Evolutionary conservation across 2,329 filamentous ascomycete genomes (phyloP), one percentile per base, ranked within the genome.

Genomic region (Neopestalotiopsis sp.): DNA sequence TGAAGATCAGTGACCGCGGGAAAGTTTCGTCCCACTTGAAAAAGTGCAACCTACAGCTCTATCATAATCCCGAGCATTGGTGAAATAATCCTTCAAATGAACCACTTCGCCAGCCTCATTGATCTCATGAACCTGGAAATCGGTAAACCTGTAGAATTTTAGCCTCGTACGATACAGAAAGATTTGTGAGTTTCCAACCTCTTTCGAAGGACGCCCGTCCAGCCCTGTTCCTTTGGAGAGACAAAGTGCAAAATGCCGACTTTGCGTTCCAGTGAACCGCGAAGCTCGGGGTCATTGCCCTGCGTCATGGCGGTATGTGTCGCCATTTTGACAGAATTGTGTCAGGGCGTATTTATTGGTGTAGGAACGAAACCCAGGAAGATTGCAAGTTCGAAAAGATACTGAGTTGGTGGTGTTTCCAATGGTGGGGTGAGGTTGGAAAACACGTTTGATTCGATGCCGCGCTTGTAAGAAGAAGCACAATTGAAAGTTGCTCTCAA

Each of bases 41-140:
- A 24, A 7, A 13, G 17, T 65, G 38, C 4, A 32, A 52, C 63
- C 57, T 61, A 40, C 52, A 38, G 17, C 5, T 66, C 58, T 69
- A 68, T 24, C 64, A 65, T 73, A 69, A 56, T 74, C 69, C 68
- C 71, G 72, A 6, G 73, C 40, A 59, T 80, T 79, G 7, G 75
- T 75, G 67, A 78, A 80, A 20, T 86, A 79, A 66, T 84, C 86
- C 68, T 80, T 84, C 63, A 98, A 83, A 79, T 95, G 94, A 66
- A 96, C 79, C 14, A 97, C 93, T 67, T 90, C 81, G 17, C 94
- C 94, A 75, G 92, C 88, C 38, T 91, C 90, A 24, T 88, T 83
- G 71, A 98, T 95, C 80, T 98, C 95, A 76, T 97, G 95, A 74
- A 98, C 95, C 74, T 96, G 85, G 75, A 98, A 98, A 79, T 98